These are phyloP conservation scores for Viridothelium virens DNA, from an alignment of 495 filamentous ascomycete species.

Conservation along the genomic window DNA sequence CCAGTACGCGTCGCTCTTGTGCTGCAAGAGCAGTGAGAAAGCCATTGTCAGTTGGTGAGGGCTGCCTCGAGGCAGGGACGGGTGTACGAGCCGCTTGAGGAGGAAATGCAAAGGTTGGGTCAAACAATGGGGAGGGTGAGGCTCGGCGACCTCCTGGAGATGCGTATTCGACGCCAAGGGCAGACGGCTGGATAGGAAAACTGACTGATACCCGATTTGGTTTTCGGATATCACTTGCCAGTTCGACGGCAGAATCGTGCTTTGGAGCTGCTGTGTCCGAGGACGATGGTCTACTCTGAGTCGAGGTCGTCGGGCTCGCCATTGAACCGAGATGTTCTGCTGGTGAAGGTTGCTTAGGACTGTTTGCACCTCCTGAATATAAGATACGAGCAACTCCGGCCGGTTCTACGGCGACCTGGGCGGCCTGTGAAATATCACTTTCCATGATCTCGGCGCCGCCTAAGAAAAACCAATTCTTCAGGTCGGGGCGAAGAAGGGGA, in stretches of 20 bases:
- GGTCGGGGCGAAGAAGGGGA: not conserved
- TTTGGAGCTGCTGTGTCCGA: not conserved
- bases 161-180: conserved; percentile 17
- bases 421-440: not conserved
- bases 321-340: conserved; percentile 18
- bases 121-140: conserved; percentile 18
- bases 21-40: conserved; percentile 84
- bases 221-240: not conserved
- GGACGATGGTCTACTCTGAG: not conserved
- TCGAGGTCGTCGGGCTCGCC: conserved; percentile 12
- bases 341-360: conserved; percentile 14
- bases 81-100: conserved; percentile 35
- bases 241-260: not conserved
- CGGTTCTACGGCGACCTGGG: not conserved
- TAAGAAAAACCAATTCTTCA: conserved; percentile 7
- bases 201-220: conserved; percentile 72
- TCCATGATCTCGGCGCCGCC: conserved; percentile 7
- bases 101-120: conserved; percentile 16
- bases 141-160: conserved; percentile 20
- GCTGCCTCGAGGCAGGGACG: conserved; percentile 43
- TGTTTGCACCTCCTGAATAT: conserved; percentile 10
- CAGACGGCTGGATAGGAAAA: conserved; percentile 54
- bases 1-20: conserved; percentile 86
- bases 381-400: not conserved
- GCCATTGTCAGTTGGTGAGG: conserved; percentile 57